These are phyloP conservation scores for Phytophthora sp. DNA, from an alignment of 352 stramenopile genomes.

Conservation along the genomic window DNA sequence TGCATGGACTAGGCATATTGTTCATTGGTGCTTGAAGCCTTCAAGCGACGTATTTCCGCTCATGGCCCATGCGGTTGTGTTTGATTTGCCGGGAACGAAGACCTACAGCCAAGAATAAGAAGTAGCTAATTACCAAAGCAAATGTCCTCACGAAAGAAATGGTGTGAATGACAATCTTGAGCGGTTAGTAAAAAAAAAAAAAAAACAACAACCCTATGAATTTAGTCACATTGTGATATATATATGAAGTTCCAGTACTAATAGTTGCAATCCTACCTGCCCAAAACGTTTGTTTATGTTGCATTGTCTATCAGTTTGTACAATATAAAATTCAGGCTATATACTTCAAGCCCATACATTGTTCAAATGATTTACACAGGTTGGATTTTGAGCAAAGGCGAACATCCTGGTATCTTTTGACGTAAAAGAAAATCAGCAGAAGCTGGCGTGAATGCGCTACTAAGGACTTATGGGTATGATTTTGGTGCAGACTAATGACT, in stretches of 20 bases:
- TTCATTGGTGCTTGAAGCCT: not conserved
- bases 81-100: too few relatives aligned
- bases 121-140: not conserved
- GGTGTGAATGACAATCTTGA: not conserved
- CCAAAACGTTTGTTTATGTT: not conserved
- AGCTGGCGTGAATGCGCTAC: too few relatives aligned
- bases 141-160: too few relatives aligned
- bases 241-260: not conserved
- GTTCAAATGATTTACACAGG: not conserved
- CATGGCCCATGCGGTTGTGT: too few relatives aligned
- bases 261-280: not conserved
- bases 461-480: too few relatives aligned
- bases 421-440: too few relatives aligned
- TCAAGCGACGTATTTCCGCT: too few relatives aligned
- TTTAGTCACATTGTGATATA: not conserved
- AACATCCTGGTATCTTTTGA: not conserved
- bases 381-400: not conserved
- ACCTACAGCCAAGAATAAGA: not conserved
- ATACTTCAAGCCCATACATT: not conserved
- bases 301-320: not conserved
- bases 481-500: too few relatives aligned
- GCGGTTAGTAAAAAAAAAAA: too few relatives aligned
- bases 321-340: not conserved
- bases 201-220: too few relatives aligned
- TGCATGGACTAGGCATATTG: conserved; percentile 12